A percentile compares a stretch with the other conserved stretches of the same genome.
Evolutionary conservation across 495 filamentous ascomycete genomes (phyloP).

Genomic region (Xylaria palmicola): DNA sequence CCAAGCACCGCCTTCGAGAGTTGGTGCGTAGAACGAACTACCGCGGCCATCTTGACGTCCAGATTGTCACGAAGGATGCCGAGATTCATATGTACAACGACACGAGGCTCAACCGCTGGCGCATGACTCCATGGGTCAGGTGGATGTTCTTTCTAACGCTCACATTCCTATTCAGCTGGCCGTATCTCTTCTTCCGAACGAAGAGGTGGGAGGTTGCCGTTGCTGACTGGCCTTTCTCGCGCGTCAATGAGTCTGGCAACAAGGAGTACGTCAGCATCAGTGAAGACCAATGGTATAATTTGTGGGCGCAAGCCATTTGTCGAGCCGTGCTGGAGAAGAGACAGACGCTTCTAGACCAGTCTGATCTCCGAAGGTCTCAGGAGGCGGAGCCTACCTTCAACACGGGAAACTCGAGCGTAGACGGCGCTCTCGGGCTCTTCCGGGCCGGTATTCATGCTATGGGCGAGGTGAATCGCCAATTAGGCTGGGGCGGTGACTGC

Average conservation of each 20-base stretch:
- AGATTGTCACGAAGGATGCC: conserved; percentile 50
- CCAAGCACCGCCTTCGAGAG: conserved; percentile 43
- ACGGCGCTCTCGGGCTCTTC: conserved; percentile 33
- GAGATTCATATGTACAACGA: conserved; percentile 55
- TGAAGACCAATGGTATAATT: conserved; percentile 48
- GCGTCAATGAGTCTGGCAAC: conserved; percentile 16
- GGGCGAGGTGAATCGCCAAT: conserved; percentile 44
- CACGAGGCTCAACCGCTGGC: conserved; percentile 54
- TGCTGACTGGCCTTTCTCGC: conserved; percentile 53
- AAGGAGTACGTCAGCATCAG: conserved; percentile 47
- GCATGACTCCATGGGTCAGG: conserved; percentile 54
- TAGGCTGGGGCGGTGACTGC: conserved; percentile 44
- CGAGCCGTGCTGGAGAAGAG: conserved; percentile 42
- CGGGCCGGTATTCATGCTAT: conserved; percentile 41
- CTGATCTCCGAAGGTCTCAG: conserved; percentile 39
- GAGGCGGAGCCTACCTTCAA: conserved; percentile 28
- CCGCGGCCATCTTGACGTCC: conserved; percentile 51
- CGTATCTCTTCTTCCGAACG: conserved; percentile 60
- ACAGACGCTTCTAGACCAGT: conserved; percentile 39
- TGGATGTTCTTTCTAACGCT: conserved; percentile 62
- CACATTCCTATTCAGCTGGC: conserved; percentile 63
- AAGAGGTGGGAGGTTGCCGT: conserved; percentile 59
- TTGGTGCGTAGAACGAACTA: conserved; percentile 60
- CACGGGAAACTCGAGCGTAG: conserved; percentile 23
- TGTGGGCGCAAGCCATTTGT: conserved; percentile 45